Evolutionary conservation across 2,329 filamentous ascomycete genomes (phyloP), one percentile per base, ranked within the genome.

Genomic region (Tolypocladium album): DNA sequence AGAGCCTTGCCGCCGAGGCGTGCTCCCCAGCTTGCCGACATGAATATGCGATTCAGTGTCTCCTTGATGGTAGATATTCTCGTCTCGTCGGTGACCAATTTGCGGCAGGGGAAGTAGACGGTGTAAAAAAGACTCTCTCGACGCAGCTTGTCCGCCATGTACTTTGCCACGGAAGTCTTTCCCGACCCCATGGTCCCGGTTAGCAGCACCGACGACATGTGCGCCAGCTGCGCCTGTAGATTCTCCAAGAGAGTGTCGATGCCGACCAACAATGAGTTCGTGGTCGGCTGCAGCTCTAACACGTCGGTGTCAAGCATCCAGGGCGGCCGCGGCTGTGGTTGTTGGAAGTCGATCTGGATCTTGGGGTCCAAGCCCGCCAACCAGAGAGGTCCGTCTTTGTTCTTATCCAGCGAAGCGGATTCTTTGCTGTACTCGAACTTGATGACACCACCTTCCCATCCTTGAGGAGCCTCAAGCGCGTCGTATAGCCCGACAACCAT

Each of bases 31-130:
- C 89, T 88, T 3, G 94, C 94, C 24, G 85, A 83, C 79, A 94
- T 91, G 71, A 99, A 97, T 2, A 96, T 75, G 20, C 91, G 84
- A 57, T 84, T 87, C 6, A 99, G 75, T 0, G 86, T 94, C 68
- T 97, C 93, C 69, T 96, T 97, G 74, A 99, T 90, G 0, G 89
- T 90, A 2, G 91, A 89, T 17, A 97, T 85, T 61, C 93, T 84
- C 45, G 88, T 95, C 71, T 99, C 94, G 62, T 97, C 92, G 1
- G 89, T 96, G 36, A 96, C 88, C 4, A 97, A 79, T 63, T 89
- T 92, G 36, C 89, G 85, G 67, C 93, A 97, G 0, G 91, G 84
- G 64, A 96, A 92, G 73, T 96, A 96, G 5, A 88, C 86, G 1
- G 88, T 88, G 70, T 95, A 88, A 70, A 90, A 96, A 0, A 97